A percentile compares a stretch with the other conserved stretches of the same genome.
Evolutionary conservation across 140 eudicot genomes (phyloP).

Genomic region (Oenanthe javanica): DNA sequence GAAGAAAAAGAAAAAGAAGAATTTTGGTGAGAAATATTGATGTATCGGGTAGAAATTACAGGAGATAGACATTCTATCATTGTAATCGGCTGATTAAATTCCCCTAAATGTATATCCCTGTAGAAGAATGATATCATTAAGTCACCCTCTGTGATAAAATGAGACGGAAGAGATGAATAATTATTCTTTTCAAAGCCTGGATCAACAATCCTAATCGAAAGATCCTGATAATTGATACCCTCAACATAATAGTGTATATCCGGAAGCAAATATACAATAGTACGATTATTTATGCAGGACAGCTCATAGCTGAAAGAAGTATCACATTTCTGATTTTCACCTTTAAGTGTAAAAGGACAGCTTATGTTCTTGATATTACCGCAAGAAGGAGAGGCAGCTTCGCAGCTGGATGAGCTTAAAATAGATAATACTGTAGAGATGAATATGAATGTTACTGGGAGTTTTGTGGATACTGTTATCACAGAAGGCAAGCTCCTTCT

Average conservation of each 20-base stretch:
- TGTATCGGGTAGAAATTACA: not conserved
- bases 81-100: not conserved
- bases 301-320: not conserved
- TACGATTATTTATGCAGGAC: not conserved
- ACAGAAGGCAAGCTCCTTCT: not conserved
- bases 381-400: not conserved
- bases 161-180: not conserved
- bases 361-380: not conserved
- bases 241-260: not conserved
- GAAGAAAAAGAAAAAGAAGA: not conserved
- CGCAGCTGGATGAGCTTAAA: not conserved
- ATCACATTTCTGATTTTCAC: not conserved
- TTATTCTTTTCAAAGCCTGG: not conserved
- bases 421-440: not conserved
- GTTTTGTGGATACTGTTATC: not conserved
- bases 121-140: not conserved
- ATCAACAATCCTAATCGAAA: slow-evolving; percentile 4
- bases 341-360: slow-evolving; percentile 4
- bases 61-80: not conserved
- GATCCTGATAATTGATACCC: not conserved
- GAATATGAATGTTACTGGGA: not conserved
- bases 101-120: not conserved
- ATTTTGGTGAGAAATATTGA: not conserved
- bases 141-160: not conserved
- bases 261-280: not conserved